Percentiles rank a stretch among this genome's conserved stretches.
Conservation (phyloP, 169 alveolate genomes). For the Plasmodium knowlesi region DNA sequence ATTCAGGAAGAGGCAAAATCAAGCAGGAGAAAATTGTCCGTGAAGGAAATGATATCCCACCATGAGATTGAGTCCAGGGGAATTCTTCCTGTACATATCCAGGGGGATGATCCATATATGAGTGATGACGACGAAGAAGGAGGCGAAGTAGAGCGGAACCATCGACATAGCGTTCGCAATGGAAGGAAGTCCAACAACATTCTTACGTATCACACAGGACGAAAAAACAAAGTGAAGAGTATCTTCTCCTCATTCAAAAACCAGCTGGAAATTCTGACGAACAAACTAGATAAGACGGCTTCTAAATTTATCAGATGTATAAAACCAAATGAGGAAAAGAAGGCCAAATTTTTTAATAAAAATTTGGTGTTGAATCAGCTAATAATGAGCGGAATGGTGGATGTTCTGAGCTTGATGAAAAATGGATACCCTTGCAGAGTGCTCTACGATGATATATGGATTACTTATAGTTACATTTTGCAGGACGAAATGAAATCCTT, state of each 20-base stretch:
- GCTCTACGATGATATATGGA: conserved; percentile 76
- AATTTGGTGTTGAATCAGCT: conserved; percentile 78
- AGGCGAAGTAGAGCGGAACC: conserved; percentile 14
- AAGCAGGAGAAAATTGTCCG: conserved; percentile 49
- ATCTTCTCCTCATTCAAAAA: conserved; percentile 76
- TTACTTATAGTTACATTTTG: conserved; percentile 66
- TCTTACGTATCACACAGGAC: not conserved
- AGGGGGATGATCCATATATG: not conserved
- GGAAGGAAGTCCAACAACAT: not conserved
- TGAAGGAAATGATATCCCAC: conserved; percentile 51
- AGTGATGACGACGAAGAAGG: conserved; percentile 54
- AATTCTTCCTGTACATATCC: not conserved
- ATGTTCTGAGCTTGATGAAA: conserved; percentile 79
- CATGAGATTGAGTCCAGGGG: conserved; percentile 38
- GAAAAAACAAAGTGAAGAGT: conserved; percentile 39
- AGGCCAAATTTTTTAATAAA: conserved; percentile 70
- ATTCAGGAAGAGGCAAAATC: not conserved
- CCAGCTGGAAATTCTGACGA: conserved; percentile 76
- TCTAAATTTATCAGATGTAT: conserved; percentile 81
- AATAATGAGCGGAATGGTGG: conserved; percentile 81
- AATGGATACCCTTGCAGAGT: conserved; percentile 82
- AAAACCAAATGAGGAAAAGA: conserved; percentile 78
- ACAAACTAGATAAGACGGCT: conserved; percentile 76
- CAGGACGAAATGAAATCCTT: conserved; percentile 69
- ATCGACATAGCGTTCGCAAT: not conserved